phyloP scores from a whole-genome alignment of 1,284 basidiomycete species.

The Leccinum griseonigrum region DNA sequence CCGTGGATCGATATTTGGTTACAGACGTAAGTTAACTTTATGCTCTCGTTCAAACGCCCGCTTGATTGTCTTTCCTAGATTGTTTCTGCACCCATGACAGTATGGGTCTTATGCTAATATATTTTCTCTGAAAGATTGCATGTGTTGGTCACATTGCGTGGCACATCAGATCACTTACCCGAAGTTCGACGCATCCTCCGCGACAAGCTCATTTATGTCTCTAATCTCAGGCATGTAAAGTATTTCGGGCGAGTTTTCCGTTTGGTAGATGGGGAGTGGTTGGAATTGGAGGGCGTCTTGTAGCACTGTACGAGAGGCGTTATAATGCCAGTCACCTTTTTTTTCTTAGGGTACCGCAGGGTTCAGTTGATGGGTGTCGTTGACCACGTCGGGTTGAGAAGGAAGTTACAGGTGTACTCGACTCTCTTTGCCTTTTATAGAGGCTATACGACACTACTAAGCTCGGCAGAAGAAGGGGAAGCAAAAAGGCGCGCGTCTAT shows the following conservation, averaged over 20 bases:
- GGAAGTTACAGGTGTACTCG: too few relatives aligned
- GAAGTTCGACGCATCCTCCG: neutral
- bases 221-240: constrained; percentile 1
- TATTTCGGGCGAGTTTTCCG: neutral
- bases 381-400: too few relatives aligned
- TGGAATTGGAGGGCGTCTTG: neutral
- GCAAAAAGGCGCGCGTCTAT: too few relatives aligned
- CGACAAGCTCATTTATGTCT: neutral
- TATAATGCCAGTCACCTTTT: too few relatives aligned
- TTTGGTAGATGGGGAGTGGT: constrained; percentile 13
- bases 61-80: neutral
- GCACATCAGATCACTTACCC: neutral
- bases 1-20: neutral
- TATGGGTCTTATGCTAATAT: neutral
- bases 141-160: too few relatives aligned
- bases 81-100: neutral
- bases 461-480: too few relatives aligned
- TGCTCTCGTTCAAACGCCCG: neutral
- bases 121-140: neutral
- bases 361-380: too few relatives aligned
- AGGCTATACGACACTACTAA: too few relatives aligned
- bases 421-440: too few relatives aligned
- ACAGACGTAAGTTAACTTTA: constrained; percentile 5
- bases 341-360: too few relatives aligned
- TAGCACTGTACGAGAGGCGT: too few relatives aligned